Evolutionary conservation across 495 filamentous ascomycete species (phyloP).

Genomic region (Aspergillus indologenus): DNA sequence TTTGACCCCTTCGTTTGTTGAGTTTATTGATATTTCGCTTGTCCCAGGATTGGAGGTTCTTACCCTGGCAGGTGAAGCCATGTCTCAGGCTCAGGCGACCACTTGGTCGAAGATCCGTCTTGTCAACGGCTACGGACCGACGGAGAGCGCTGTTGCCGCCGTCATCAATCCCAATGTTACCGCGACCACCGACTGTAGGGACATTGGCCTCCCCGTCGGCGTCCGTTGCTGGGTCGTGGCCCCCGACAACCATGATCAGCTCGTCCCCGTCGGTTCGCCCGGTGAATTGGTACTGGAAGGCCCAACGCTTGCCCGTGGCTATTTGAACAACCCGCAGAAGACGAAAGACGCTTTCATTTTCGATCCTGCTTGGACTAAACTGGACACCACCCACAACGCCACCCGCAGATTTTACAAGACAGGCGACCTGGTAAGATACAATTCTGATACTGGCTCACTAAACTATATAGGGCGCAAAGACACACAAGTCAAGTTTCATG

Average conservation of each 20-base stretch:
- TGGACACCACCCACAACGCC: slow-evolving; percentile 11
- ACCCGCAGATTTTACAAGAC: slow-evolving; percentile 63
- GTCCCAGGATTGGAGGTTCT: slow-evolving; percentile 47
- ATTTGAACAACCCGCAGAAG: slow-evolving; percentile 25
- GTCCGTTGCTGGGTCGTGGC: slow-evolving; percentile 46
- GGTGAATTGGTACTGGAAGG: slow-evolving; percentile 57
- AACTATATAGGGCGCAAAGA: slow-evolving; percentile 63
- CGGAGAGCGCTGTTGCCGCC: slow-evolving; percentile 41
- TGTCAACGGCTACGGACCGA: slow-evolving; percentile 61
- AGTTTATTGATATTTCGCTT: slow-evolving; percentile 41
- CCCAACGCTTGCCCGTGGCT: slow-evolving; percentile 37
- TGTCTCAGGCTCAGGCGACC: slow-evolving; percentile 48
- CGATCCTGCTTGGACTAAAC: slow-evolving; percentile 38
- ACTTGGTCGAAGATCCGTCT: slow-evolving; percentile 54
- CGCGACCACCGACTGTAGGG: slow-evolving; percentile 33
- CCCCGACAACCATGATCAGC: slow-evolving; percentile 18
- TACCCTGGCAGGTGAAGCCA: slow-evolving; percentile 52
- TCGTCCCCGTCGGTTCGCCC: slow-evolving; percentile 36
- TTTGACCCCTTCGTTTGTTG: slow-evolving; percentile 54
- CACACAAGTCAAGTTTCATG: slow-evolving; percentile 64
- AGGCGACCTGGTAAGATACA: slow-evolving; percentile 61
- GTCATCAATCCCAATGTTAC: slow-evolving; percentile 38
- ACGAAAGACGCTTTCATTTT: slow-evolving; percentile 45
- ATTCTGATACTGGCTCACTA: slow-evolving; percentile 54
- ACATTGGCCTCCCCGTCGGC: slow-evolving; percentile 46